Conservation (phyloP, 371 early-diverging fungal species). For the Rhizopus stolonifer region DNA sequence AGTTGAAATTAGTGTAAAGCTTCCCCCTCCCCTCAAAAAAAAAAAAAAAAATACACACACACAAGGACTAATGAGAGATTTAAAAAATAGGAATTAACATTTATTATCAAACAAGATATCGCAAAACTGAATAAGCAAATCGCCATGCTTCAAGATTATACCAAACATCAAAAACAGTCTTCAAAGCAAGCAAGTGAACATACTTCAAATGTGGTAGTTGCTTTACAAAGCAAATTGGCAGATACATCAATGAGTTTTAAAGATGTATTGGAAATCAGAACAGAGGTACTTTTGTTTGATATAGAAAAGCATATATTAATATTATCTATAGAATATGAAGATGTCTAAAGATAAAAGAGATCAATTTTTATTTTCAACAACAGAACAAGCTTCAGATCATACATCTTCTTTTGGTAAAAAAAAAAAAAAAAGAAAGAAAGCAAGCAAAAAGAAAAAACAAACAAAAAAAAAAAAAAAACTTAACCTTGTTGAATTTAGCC, state of each 20-base stretch:
- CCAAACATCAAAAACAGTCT: conserved; percentile 47
- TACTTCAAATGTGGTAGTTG: conserved; percentile 87
- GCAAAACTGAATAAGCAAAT: conserved; percentile 91
- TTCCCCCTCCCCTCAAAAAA: too few relatives aligned
- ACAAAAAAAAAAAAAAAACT: background rate
- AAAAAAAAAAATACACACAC: too few relatives aligned
- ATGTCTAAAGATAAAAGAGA: conserved; percentile 71
- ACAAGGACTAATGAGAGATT: conserved; percentile 4
- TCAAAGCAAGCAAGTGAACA: conserved; percentile 87
- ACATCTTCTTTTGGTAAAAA: conserved; percentile 28
- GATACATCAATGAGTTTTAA: conserved; percentile 88
- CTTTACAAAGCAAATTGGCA: conserved; percentile 89
- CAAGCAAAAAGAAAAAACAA: too few relatives aligned
- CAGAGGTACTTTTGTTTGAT: conserved; percentile 49
- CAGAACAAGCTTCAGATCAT: conserved; percentile 31
- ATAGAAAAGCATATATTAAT: background rate
- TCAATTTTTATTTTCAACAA: conserved; percentile 49
- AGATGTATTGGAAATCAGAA: conserved; percentile 90
- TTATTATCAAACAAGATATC: conserved; percentile 94
- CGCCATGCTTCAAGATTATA: conserved; percentile 73
- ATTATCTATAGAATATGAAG: conserved; percentile 63
- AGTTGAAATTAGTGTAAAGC: conserved; percentile 71
- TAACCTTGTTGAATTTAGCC: conserved; percentile 21
- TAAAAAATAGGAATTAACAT: conserved; percentile 79
- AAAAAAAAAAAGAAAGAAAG: too few relatives aligned